Evolutionary conservation across 495 filamentous ascomycete species (phyloP).

Genomic region (Ramalina peruviana): DNA sequence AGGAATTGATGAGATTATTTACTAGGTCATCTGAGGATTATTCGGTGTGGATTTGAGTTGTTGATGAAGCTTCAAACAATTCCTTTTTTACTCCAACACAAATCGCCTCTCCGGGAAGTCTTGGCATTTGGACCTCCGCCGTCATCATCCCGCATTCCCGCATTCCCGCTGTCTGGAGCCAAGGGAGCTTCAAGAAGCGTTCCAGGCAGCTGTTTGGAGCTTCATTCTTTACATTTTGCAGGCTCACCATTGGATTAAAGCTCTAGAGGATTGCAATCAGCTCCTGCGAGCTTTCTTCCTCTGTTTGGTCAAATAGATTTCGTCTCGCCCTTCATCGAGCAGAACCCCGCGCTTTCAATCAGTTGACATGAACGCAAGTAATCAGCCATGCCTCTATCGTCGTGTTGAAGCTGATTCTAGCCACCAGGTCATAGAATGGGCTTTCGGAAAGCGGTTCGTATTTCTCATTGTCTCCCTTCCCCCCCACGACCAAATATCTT

Average conservation of each 20-base stretch:
- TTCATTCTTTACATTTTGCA: too few relatives aligned
- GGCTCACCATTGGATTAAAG: too few relatives aligned
- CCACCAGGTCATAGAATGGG: constrained; percentile 84
- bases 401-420: too few relatives aligned
- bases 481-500: too few relatives aligned
- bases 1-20: neutral
- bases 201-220: constrained; percentile 1
- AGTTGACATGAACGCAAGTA: constrained; percentile 46
- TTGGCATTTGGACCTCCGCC: constrained; percentile 1
- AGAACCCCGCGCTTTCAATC: neutral
- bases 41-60: too few relatives aligned
- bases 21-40: neutral
- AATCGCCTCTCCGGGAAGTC: constrained; percentile 1
- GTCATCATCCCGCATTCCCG: constrained; percentile 7
- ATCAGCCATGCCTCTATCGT: too few relatives aligned
- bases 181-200: neutral
- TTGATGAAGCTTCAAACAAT: too few relatives aligned
- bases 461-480: too few relatives aligned
- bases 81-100: neutral
- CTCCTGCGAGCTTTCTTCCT: constrained; percentile 3
- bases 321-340: neutral
- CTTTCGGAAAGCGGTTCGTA: constrained; percentile 69
- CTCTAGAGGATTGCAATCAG: neutral
- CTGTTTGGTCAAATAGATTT: neutral
- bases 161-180: constrained; percentile 1